These are phyloP conservation scores for Xylariaceae sp. DNA, from an alignment of 2,329 filamentous ascomycete species.

Conservation along the genomic window DNA sequence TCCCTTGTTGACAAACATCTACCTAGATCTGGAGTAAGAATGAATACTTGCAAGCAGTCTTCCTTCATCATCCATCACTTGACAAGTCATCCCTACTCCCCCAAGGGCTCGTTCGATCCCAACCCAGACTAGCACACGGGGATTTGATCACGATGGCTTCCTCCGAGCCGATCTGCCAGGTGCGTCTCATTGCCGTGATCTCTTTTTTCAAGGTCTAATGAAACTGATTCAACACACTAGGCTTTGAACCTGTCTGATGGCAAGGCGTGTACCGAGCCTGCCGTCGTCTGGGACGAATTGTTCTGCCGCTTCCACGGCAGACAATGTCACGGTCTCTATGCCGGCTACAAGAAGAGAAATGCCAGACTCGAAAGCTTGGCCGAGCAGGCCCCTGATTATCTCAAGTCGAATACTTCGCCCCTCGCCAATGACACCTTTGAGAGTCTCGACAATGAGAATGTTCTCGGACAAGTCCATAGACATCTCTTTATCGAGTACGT, in stretches of 20 bases:
- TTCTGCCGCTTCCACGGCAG: conserved; percentile 26
- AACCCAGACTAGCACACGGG: not conserved
- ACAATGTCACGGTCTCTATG: conserved; percentile 42
- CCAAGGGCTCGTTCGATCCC: too few relatives aligned
- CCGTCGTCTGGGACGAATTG: conserved; percentile 12
- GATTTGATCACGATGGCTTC: not conserved
- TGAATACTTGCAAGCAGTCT: too few relatives aligned
- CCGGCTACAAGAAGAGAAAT: conserved; percentile 46
- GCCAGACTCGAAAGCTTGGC: conserved; percentile 37
- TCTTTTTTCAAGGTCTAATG: not conserved
- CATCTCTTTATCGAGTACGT: conserved; percentile 36
- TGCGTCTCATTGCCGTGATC: conserved; percentile 5
- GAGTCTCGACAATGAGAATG: conserved; percentile 34
- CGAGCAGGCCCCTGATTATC: conserved; percentile 34
- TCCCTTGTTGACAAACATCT: too few relatives aligned
- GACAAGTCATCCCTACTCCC: too few relatives aligned
- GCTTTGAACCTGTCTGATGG: conserved; percentile 16
- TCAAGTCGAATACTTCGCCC: conserved; percentile 32
- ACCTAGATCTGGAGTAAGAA: too few relatives aligned
- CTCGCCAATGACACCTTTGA: conserved; percentile 39
- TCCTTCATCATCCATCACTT: too few relatives aligned
- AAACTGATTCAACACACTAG: conserved; percentile 1
- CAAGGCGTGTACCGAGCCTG: conserved; percentile 5
- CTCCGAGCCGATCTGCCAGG: conserved; percentile 11
- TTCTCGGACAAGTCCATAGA: conserved; percentile 36